Base-by-base conservation (phyloP, 2,329 filamentous ascomycete species). In the Cladosporium sp. region DNA sequence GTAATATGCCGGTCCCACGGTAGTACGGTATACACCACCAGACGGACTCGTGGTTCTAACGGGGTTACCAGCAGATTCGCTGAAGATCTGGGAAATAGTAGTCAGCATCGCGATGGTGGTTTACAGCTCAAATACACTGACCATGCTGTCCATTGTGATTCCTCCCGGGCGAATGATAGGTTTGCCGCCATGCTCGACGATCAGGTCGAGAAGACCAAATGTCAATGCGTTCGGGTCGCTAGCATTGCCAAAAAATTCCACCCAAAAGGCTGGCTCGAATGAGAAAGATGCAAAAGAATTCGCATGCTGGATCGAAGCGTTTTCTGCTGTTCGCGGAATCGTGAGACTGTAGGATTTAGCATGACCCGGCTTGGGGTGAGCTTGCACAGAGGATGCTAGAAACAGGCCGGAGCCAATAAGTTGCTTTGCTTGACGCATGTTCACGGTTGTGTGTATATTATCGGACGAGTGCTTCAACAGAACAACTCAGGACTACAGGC, bases 211-310 rank as follows among this genome's bases (percentile, higher is more conserved):
- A 6, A 68, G 60, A n/a, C 58, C 43, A 36, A 70, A 69, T 17
- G 66, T 66, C 45, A 70, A 63, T 5, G 59, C 43, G 30, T 70
- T 70, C 0, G 68, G 67, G 1, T 34, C 42, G 11, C 51, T 64
- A 15, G 55, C 52, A 30, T 68, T 70, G 37, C 68, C 68, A 30
- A 69, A 70, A 61, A 69, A 70, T 17, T 69, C 67, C 6, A 66
- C 64, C 68, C 68, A 70, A 39, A 69, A 70, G 1, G 68, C 68
- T 1, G 68, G 67, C 55, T 70, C 68, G 57, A 69, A 66, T 1
- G 65, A 67, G 47, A 70, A 69, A 1, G 67, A 69, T 0, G 64
- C 62, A 49, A 65, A 70, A 1, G 65, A 65, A 1, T 60, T 60
- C 9, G 61, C 58, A 49, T 69, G 68, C n/a, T 60, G 54, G 19